Evolutionary conservation across 2,329 filamentous ascomycete genomes (phyloP), one percentile per base, ranked within the genome.

Genomic region (Balansia obtecta): DNA sequence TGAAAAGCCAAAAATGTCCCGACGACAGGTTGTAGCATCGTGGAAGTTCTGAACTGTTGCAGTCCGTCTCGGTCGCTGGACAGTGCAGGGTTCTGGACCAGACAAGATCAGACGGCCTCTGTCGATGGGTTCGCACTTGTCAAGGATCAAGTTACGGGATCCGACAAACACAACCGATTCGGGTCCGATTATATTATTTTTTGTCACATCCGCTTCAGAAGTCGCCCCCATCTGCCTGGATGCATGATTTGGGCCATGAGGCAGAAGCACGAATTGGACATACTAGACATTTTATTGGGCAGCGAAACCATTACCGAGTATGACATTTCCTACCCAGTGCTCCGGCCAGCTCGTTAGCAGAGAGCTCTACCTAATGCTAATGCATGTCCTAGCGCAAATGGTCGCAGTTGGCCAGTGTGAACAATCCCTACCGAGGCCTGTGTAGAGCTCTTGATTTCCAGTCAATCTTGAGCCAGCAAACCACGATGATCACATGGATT

Each of bases 391-490:
- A 16, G 50, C 27, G 41, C 39, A n/a, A 44, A 46, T 59, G 58
- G 57, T 63, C 63, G 69, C 68, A 67, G 69, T 70, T 73, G 70
- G 70, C 61, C 65, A 65, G 64, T 52, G 62, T 61, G 54, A 53
- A 53, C 55, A 11, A 60, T 58, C 59, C 61, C 55, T 46, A 52
- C 15, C 52, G 16, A 33, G 15, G 33, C 45, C 2, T 12, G 7
- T 32, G 4, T 27, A 27, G 27, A 27, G 27, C 27, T 27, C 27
- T 27, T 27, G 27, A 27, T 27, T 7, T 27, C 27, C 27, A 27
- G 27, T 27, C 27, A 27, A 27, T 7, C 27, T 27, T 27, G 27
- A 8, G 6, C 27, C 27, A 8, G 4, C 20, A 2, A 3, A 27
- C 27, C 27, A 27, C 27, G 7, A 27, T 27, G 8, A 5, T 27